Conservation (phyloP, 2,329 filamentous ascomycete species). For the Arthrobotrys megalospora region DNA sequence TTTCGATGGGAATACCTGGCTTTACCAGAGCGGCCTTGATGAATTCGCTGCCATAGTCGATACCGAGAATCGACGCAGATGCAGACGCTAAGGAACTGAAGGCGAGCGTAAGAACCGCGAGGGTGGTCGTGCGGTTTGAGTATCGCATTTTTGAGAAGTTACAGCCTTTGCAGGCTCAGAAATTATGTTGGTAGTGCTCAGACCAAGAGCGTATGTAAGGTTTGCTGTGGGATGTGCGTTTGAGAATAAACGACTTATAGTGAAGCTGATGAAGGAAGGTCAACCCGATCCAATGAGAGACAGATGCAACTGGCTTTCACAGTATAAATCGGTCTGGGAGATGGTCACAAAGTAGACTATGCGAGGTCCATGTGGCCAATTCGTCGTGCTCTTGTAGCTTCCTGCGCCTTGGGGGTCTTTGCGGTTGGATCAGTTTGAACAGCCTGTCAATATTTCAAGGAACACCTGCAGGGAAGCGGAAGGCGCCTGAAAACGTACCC, state of each 20-base stretch:
- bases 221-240: slow-evolving; percentile 9
- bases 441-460: slow-evolving; percentile 49
- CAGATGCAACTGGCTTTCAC: slow-evolving; percentile 15
- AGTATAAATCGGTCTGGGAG: slow-evolving; percentile 5
- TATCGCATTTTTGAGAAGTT: slow-evolving; percentile 61
- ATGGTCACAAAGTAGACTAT: slow-evolving; percentile 32
- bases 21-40: slow-evolving; percentile 97
- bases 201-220: slow-evolving; percentile 22
- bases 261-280: slow-evolving; percentile 35
- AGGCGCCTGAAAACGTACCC: slow-evolving; percentile 15
- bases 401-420: slow-evolving; percentile 21
- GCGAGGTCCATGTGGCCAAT: slow-evolving; percentile 54
- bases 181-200: slow-evolving; percentile 32
- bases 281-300: slow-evolving; percentile 54
- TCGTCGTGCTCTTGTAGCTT: slow-evolving; percentile 60
- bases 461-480: slow-evolving; percentile 27
- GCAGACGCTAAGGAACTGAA: slow-evolving; percentile 74
- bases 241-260: slow-evolving; percentile 1
- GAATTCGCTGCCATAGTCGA: slow-evolving; percentile 96
- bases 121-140: slow-evolving; percentile 67
- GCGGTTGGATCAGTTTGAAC: slow-evolving; percentile 53
- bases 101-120: slow-evolving; percentile 72
- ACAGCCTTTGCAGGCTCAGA: slow-evolving; percentile 56
- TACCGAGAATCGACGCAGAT: slow-evolving; percentile 84
- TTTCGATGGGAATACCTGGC: slow-evolving; percentile 95